Base-by-base conservation (phyloP, 2,329 filamentous ascomycete species). In the Mycocentrospora acerina region DNA sequence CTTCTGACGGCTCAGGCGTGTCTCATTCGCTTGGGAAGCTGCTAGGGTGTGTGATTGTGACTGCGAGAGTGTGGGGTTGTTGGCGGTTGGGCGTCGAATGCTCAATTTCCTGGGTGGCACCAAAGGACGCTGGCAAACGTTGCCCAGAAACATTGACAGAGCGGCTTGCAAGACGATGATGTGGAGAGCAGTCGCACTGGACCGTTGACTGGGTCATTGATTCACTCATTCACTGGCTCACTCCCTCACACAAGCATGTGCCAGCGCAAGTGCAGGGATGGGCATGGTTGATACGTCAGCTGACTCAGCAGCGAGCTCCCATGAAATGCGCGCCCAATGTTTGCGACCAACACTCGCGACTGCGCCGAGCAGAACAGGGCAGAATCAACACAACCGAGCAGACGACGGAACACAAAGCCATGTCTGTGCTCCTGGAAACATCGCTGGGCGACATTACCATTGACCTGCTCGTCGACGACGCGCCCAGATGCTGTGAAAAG, bases 401-500 rank as follows among this genome's bases (percentile, higher is more conserved):
- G n/a, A n/a, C n/a, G n/a, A n/a, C n/a, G n/a, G n/a, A n/a, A n/a
- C n/a, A n/a, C n/a, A n/a, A 35, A 40, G 50, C 34, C 49, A 97
- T 97, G 91, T 95, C 89, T 48, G 91, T 95, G 38, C 79, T 97
- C 19, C 77, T 98, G 34, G 91, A 98, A 72, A 96, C 93, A 24
- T 95, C 86, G 42, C 81, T 85, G 2, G 91, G 91, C 60, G 93
- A 98, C 68, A 86, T 98, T 60, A 91, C 95, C 51, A 90, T 97
- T 59, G 91, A 98, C 67, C 78, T 98, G 16, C 75, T 95, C 45
- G 83, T 93, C 35, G 88, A 95, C 55, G 87, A 91, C 63, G 88
- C 89, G 27, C 93, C 91, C 2, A 91, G 85, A 68, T 83, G 90
- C 55, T 97, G 91, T 75, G 87, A 96, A 72, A 98, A 97, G 89